A percentile compares a stretch with the other conserved stretches of the same genome.
phyloP scores from a whole-genome alignment of 805 yeast genomes.

The Ogataea pini region DNA sequence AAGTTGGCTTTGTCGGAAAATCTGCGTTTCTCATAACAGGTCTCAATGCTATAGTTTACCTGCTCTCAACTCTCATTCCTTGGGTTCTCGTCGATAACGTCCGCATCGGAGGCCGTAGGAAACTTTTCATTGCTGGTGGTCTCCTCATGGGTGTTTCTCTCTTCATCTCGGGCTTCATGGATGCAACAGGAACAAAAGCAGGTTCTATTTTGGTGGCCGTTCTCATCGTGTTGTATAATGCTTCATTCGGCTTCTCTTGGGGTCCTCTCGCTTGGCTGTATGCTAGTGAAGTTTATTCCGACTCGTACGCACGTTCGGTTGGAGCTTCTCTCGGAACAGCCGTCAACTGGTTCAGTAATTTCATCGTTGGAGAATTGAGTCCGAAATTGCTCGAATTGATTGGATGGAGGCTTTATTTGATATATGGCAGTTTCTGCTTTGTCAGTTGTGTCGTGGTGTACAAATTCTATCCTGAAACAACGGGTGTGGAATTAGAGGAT shows the following conservation, averaged over 20 bases:
- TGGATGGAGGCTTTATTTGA: slow-evolving; percentile 74
- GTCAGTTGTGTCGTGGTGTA: slow-evolving; percentile 44
- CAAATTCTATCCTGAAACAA: slow-evolving; percentile 53
- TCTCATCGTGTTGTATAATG: slow-evolving; percentile 74
- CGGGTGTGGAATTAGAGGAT: slow-evolving; percentile 53
- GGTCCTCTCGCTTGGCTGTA: slow-evolving; percentile 90
- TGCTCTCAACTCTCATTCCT: slow-evolving; percentile 73
- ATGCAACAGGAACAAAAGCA: slow-evolving; percentile 46
- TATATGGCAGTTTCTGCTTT: slow-evolving; percentile 73
- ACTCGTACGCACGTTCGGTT: slow-evolving; percentile 69
- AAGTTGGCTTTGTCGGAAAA: slow-evolving; percentile 88
- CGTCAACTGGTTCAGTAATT: slow-evolving; percentile 87
- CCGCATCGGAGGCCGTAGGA: slow-evolving; percentile 74
- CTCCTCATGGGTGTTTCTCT: slow-evolving; percentile 71
- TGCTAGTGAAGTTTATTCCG: slow-evolving; percentile 81
- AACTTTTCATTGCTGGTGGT: slow-evolving; percentile 73
- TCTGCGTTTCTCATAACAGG: slow-evolving; percentile 88
- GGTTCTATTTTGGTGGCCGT: slow-evolving; percentile 74
- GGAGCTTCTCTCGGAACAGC: slow-evolving; percentile 89
- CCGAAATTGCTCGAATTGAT: slow-evolving; percentile 77
- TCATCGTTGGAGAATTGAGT: slow-evolving; percentile 88
- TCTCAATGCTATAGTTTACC: slow-evolving; percentile 60
- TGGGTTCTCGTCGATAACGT: slow-evolving; percentile 76
- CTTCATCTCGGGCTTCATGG: slow-evolving; percentile 59
- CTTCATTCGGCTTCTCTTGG: slow-evolving; percentile 85